phyloP scores from a whole-genome alignment of 2,329 filamentous ascomycete genomes.

The Fusarium virguliforme region DNA sequence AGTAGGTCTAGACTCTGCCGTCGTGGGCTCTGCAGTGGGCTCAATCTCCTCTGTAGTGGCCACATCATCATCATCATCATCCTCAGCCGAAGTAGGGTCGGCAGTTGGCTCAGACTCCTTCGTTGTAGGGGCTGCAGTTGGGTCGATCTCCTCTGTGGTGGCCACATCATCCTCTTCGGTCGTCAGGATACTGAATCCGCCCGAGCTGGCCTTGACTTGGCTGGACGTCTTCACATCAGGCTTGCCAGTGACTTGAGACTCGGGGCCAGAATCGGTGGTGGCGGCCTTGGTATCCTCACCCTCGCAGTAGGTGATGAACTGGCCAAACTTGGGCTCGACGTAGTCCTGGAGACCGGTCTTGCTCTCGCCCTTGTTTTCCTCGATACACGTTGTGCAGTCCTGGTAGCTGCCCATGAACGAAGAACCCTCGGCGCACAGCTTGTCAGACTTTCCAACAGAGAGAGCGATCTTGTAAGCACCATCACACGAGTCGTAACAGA shows the following conservation, averaged over 20 bases:
- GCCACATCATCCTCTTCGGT: constrained; percentile 19
- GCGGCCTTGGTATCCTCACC: constrained; percentile 44
- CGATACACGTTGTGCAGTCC: constrained; percentile 63
- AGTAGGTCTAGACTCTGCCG: constrained; percentile 7
- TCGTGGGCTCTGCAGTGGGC: constrained; percentile 21
- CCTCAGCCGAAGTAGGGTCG: constrained; percentile 27
- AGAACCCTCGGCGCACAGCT: constrained; percentile 63
- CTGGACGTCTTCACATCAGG: constrained; percentile 47
- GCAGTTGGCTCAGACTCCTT: constrained; percentile 15
- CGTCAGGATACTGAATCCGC: constrained; percentile 43
- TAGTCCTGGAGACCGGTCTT: constrained; percentile 56
- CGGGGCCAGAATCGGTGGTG: constrained; percentile 30
- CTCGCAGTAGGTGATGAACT: constrained; percentile 65
- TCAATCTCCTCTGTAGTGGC: neutral
- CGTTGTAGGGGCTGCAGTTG: constrained; percentile 11
- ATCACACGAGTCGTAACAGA: constrained; percentile 71
- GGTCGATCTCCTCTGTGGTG: neutral
- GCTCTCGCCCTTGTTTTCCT: constrained; percentile 39
- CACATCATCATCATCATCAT: neutral
- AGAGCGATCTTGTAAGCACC: constrained; percentile 64
- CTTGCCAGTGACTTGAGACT: constrained; percentile 48
- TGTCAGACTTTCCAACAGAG: constrained; percentile 62
- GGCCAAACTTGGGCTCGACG: constrained; percentile 58
- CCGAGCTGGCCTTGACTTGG: constrained; percentile 48
- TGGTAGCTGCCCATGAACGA: constrained; percentile 58